A percentile compares a stretch with the other conserved stretches of the same genome.
phyloP scores from a whole-genome alignment of 1,284 basidiomycete genomes.

The Sanghuangporus sanghuang region DNA sequence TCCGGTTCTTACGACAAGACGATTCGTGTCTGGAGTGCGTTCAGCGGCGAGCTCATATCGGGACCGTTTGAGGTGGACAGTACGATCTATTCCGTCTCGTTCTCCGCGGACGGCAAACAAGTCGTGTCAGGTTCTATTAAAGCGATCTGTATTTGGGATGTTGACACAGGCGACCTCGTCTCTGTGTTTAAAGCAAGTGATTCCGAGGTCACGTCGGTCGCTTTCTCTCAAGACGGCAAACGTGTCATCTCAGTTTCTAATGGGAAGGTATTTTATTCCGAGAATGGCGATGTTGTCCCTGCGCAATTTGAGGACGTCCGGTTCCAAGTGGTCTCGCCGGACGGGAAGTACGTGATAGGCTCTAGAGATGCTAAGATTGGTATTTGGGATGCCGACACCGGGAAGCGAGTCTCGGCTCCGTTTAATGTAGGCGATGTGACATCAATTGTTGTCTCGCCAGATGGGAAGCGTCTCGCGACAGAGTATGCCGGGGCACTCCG shows the following conservation, averaged over 20 bases:
- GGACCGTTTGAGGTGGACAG: not conserved
- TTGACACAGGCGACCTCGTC: not conserved
- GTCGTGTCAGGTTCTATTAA: not conserved
- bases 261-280: no score
- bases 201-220: slow-evolving; percentile 9
- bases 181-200: not conserved
- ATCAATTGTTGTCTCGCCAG: not conserved
- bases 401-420: not conserved
- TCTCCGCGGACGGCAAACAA: not conserved
- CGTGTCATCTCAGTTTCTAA: no score
- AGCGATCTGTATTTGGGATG: not conserved
- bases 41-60: not conserved
- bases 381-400: not conserved
- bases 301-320: no score
- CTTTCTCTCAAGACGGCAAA: slow-evolving; percentile 14
- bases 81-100: not conserved
- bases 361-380: slow-evolving; percentile 9
- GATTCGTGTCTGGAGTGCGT: not conserved
- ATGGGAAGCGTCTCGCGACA: not conserved
- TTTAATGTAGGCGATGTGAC: not conserved
- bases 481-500: not conserved
- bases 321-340: no score
- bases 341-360: slow-evolving; percentile 14
- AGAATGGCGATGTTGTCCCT: no score
- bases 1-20: not conserved